phyloP scores from a whole-genome alignment of 192 early-diverging fungal genomes.

The Podila epigama region DNA sequence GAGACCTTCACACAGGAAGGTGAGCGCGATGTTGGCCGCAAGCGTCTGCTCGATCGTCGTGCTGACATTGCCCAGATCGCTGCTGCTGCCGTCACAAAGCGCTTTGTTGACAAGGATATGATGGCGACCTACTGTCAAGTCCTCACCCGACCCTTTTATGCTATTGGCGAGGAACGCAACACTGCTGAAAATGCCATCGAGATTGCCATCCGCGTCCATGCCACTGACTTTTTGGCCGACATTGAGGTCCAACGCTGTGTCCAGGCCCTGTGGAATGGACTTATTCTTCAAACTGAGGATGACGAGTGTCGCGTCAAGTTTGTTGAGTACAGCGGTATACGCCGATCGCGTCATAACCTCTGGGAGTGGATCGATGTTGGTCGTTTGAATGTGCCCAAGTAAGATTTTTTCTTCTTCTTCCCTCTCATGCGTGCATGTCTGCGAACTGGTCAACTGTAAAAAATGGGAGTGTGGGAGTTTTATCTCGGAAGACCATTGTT shows the following conservation, averaged over 20 bases:
- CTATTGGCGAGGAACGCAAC: constrained; percentile 24
- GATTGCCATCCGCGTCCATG: constrained; percentile 43
- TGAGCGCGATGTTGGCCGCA: constrained; percentile 35
- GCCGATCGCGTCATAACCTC: constrained; percentile 28
- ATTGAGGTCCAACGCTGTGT: constrained; percentile 48
- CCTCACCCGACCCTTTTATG: constrained; percentile 39
- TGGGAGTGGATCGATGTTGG: constrained; percentile 46
- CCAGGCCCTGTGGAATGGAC: constrained; percentile 49
- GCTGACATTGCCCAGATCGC: constrained; percentile 26
- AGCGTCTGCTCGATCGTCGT: constrained; percentile 27
- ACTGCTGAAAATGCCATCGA: constrained; percentile 44
- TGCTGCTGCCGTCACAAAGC: constrained; percentile 33
- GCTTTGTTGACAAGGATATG: constrained; percentile 40
- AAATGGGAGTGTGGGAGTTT: too few species aligned
- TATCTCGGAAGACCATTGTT: too few species aligned
- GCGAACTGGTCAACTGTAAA: too few species aligned
- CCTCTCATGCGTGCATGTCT: too few species aligned
- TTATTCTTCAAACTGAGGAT: constrained; percentile 39
- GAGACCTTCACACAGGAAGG: constrained; percentile 37
- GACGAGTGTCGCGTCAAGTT: constrained; percentile 35
- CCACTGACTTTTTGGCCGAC: constrained; percentile 43
- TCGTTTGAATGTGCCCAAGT: constrained; percentile 50
- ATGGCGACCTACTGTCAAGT: constrained; percentile 47
- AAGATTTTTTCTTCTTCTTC: too few species aligned
- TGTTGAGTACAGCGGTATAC: constrained; percentile 28